These are phyloP conservation scores for Boletales sp. DNA, from an alignment of 768 basidiomycete species.

Conservation along the genomic window DNA sequence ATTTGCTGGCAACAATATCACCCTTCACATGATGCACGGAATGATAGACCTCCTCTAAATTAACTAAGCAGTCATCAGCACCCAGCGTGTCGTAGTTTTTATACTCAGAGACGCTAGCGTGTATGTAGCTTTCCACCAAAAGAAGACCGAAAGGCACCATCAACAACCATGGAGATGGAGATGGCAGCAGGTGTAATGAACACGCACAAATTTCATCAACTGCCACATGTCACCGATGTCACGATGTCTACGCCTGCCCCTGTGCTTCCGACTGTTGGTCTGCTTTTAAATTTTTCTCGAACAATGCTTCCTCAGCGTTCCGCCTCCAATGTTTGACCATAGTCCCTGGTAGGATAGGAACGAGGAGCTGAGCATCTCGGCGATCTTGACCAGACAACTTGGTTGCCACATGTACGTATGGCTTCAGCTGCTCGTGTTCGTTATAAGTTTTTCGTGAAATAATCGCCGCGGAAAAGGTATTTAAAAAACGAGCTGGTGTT, in stretches of 20 bases:
- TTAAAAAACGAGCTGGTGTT: background rate
- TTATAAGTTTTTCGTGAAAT: background rate
- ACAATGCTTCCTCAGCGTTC: conserved; percentile 8
- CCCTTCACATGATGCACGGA: background rate
- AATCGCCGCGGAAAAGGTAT: background rate
- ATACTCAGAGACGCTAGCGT: background rate
- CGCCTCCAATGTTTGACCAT: conserved; percentile 26
- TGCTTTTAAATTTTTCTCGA: background rate
- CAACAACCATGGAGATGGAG: background rate
- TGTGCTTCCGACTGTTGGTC: background rate
- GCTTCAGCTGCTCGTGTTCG: conserved; percentile 17
- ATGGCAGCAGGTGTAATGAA: too few relatives aligned
- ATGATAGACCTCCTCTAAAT: background rate
- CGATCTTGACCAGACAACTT: conserved; percentile 21
- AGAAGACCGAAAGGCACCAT: background rate
- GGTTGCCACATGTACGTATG: conserved; percentile 26
- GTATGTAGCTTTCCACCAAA: background rate
- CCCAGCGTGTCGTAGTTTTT: background rate
- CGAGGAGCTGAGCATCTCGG: conserved; percentile 24
- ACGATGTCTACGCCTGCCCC: background rate
- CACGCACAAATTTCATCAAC: conserved; percentile 3
- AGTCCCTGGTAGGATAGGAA: conserved; percentile 22
- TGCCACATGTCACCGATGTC: background rate
- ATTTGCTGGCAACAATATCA: background rate
- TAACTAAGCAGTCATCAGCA: too few relatives aligned